Evolutionary conservation across 2,329 filamentous ascomycete genomes (phyloP).

Genomic region (Lithohypha guttulata): DNA sequence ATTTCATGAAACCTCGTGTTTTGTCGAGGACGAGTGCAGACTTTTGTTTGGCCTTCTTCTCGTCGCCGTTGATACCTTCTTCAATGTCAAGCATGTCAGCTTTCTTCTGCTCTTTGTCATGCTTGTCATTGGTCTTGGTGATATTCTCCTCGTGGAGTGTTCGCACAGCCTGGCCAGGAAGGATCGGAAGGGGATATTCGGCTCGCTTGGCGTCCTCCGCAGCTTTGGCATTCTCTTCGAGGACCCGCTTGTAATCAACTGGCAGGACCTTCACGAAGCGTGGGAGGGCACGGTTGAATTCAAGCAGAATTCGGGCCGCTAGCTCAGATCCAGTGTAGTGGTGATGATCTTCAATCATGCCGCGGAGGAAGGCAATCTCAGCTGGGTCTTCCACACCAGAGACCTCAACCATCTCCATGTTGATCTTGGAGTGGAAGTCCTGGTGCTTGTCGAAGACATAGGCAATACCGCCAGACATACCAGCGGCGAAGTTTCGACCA

Average conservation of each 20-base stretch:
- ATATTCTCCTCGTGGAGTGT: conserved; percentile 43
- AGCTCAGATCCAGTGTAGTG: conserved; percentile 96
- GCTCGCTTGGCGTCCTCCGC: conserved; percentile 74
- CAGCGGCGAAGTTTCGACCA: conserved; percentile 92
- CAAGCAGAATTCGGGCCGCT: conserved; percentile 82
- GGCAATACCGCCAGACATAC: conserved; percentile 97
- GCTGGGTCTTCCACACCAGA: conserved; percentile 70
- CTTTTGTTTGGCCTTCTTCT: conserved; percentile 78
- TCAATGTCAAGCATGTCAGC: conserved; percentile 73
- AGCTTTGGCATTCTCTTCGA: conserved; percentile 76
- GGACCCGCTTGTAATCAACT: conserved; percentile 89
- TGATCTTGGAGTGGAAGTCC: conserved; percentile 88
- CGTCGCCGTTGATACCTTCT: conserved; percentile 68
- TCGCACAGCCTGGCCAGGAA: conserved; percentile 55
- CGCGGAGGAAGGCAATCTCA: conserved; percentile 82
- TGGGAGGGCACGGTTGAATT: conserved; percentile 82
- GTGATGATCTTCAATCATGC: conserved; percentile 90
- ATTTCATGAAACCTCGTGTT: conserved; percentile 96
- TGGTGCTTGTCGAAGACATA: conserved; percentile 84
- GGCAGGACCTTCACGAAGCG: conserved; percentile 91
- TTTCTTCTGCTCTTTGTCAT: conserved; percentile 57
- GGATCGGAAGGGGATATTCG: conserved; percentile 67
- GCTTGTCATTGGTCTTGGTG: conserved; percentile 48
- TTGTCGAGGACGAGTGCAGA: conserved; percentile 90
- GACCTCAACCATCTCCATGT: conserved; percentile 94